Base-by-base conservation (phyloP, 257 asterid species). In the Schizonepeta tenuifolia region DNA sequence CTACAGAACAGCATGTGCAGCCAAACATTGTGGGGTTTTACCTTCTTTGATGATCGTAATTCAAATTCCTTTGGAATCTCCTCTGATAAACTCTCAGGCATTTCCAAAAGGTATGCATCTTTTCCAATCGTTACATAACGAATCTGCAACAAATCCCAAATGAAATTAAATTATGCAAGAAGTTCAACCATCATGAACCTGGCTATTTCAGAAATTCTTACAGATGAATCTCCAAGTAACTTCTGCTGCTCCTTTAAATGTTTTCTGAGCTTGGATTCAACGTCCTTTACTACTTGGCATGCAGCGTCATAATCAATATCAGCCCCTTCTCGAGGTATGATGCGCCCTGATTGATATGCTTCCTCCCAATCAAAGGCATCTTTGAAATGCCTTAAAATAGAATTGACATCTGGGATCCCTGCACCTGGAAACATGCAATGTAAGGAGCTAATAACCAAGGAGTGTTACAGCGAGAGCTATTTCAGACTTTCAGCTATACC, bases 301-400 rank as follows among this genome's bases (percentile, higher is more conserved):
- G 97, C 96, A 77, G 89, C 87, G 81, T 91, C 97, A 83, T 89
- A 94, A 73, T 85, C 90, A n/a, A 83, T 22, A 85, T 94, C 99
- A 72, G 83, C 99, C 78, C 97, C 98, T 77, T 89, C 96, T 74
- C 85, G 83, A 47, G 98, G 99, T 81, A 94, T 83, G 61, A 94
- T 80, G 67, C 99, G 98, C 43, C 99, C 99, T 9, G 97, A 91
- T 65, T 76, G 80, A 78, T 85, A 82, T 79, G 99, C 99, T 86
- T 91, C 98, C 75, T 79, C 89, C 98, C 99, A 94, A 77, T 91
- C 99, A 73, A 94, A 94, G 71, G 95, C 96, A 79, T 85, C 95
- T 82, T 87, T 94, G 91, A 89, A 94, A 80, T 83, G 85, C 71
- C 69, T 84, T 74, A 94, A 82, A 85, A 88, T 78, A 22, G 89